Conservation (phyloP, 2,329 filamentous ascomycete genomes). For the Knoxdaviesia proteae region DNA sequence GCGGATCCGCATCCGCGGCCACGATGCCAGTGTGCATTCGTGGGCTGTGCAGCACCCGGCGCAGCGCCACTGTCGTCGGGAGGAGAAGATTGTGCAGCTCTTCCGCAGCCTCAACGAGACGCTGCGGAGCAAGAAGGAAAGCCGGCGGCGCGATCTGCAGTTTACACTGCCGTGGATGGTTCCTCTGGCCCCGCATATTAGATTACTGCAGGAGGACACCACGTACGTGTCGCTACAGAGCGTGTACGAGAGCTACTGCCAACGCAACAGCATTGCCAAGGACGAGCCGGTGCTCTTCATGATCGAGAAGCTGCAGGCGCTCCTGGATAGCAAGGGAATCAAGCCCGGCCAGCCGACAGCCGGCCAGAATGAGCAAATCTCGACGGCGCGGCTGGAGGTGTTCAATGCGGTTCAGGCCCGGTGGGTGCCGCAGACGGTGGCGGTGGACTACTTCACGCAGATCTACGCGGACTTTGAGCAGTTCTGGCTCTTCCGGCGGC, state of each 20-base stretch:
- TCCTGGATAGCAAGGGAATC: slow-evolving; percentile 44
- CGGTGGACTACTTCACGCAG: slow-evolving; percentile 72
- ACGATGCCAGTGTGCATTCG: slow-evolving; percentile 90
- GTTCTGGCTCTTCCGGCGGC: slow-evolving; percentile 95
- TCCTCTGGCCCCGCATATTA: slow-evolving; percentile 80
- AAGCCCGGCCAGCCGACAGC: slow-evolving; percentile 10
- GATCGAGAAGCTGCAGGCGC: slow-evolving; percentile 74
- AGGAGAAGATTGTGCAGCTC: slow-evolving; percentile 86
- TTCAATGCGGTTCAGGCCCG: slow-evolving; percentile 86
- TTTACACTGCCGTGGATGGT: slow-evolving; percentile 95
- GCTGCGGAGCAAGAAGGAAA: slow-evolving; percentile 82
- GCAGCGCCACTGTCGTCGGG: slow-evolving; percentile 73
- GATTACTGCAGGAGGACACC: slow-evolving; percentile 86
- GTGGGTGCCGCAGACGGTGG: slow-evolving; percentile 67
- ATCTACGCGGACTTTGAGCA: slow-evolving; percentile 78
- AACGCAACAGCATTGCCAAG: slow-evolving; percentile 69
- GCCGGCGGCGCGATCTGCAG: slow-evolving; percentile 75
- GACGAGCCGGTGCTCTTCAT: slow-evolving; percentile 90
- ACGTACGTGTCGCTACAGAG: slow-evolving; percentile 89
- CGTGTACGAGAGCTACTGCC: slow-evolving; percentile 90
- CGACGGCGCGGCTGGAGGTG: slow-evolving; percentile 67
- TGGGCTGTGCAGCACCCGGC: slow-evolving; percentile 95
- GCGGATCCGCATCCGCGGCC: slow-evolving; percentile 83
- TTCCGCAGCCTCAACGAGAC: slow-evolving; percentile 96
- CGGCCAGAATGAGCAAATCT: slow-evolving; percentile 44